These are phyloP conservation scores for Marasmius tenuissimus DNA, from an alignment of 1,284 basidiomycete species.

Conservation along the genomic window DNA sequence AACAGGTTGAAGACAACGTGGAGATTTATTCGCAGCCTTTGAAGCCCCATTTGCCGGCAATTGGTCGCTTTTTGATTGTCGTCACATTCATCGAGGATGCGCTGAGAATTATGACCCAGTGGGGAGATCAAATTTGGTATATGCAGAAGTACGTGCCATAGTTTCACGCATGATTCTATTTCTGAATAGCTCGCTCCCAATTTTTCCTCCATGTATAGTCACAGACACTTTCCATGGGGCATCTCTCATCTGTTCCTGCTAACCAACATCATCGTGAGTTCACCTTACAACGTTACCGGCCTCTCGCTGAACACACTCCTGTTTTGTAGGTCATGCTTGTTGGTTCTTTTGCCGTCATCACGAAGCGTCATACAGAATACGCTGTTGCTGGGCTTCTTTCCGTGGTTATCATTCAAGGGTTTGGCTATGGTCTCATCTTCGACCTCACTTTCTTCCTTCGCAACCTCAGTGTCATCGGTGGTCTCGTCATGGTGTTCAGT, in stretches of 20 bases:
- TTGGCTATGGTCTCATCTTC: slow-evolving; percentile 94
- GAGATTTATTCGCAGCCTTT: slow-evolving; percentile 94
- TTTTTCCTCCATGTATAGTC: slow-evolving; percentile 45
- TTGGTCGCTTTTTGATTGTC: slow-evolving; percentile 96
- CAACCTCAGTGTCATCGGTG: slow-evolving; percentile 90
- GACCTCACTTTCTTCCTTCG: slow-evolving; percentile 99
- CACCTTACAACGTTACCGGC: neutral
- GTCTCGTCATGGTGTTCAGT: slow-evolving; percentile 96
- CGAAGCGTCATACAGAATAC: slow-evolving; percentile 86
- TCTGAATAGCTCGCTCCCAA: slow-evolving; percentile 4
- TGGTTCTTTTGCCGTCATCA: slow-evolving; percentile 87
- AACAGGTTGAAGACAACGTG: slow-evolving; percentile 88
- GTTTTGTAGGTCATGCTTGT: slow-evolving; percentile 78
- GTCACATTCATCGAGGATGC: slow-evolving; percentile 99
- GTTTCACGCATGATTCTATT: neutral
- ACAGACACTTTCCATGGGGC: slow-evolving; percentile 94
- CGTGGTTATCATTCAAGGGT: slow-evolving; percentile 94
- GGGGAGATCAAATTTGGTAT: slow-evolving; percentile 97
- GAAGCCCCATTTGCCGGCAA: slow-evolving; percentile 91
- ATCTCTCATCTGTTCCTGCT: slow-evolving; percentile 91
- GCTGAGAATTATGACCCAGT: slow-evolving; percentile 90
- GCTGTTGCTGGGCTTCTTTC: slow-evolving; percentile 87
- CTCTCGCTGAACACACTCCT: slow-evolving; percentile 8
- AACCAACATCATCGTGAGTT: slow-evolving; percentile 87
- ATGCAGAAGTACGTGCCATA: slow-evolving; percentile 74